phyloP scores from a whole-genome alignment of 805 yeast species.

The Starmerella riodocensis region DNA sequence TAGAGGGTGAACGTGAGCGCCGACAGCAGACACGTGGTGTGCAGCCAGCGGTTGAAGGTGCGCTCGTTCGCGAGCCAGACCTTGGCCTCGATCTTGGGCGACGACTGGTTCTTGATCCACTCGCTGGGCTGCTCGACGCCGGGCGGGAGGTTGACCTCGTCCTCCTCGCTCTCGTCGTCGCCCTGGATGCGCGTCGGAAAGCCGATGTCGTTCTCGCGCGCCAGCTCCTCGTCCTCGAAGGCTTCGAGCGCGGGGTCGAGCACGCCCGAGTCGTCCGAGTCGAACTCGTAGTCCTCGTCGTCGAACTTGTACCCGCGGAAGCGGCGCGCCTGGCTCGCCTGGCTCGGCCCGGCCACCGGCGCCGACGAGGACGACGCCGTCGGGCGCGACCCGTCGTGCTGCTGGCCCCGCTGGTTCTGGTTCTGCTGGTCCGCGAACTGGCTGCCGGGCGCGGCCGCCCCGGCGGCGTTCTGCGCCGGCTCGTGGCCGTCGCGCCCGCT shows the following conservation, averaged over 20 bases:
- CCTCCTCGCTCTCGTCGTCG: conserved; percentile 65
- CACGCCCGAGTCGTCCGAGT: conserved; percentile 22
- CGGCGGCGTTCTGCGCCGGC: conserved; percentile 26
- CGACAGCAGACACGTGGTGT: conserved; percentile 71
- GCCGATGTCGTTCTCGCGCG: conserved; percentile 13
- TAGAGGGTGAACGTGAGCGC: conserved; percentile 75
- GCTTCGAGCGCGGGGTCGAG: conserved; percentile 13
- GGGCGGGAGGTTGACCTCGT: conserved; percentile 71
- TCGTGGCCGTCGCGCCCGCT: background rate
- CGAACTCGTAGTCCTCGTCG: conserved; percentile 42
- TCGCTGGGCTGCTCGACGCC: conserved; percentile 76
- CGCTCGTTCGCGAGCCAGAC: conserved; percentile 98
- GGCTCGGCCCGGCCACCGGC: background rate
- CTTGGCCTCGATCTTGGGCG: conserved; percentile 88
- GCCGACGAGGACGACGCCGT: background rate
- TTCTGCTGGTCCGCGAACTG: background rate
- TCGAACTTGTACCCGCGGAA: conserved; percentile 24
- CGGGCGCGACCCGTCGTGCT: background rate
- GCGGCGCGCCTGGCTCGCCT: background rate
- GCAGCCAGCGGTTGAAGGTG: conserved; percentile 91
- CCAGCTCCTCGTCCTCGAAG: conserved; percentile 9
- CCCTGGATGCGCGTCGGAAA: conserved; percentile 23
- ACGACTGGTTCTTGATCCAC: conserved; percentile 77
- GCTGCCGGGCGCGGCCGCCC: conserved; percentile 38
- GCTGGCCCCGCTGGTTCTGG: background rate